These are phyloP conservation scores for Gossypium laxum DNA, from an alignment of 441 rosid species.

Conservation along the genomic window DNA sequence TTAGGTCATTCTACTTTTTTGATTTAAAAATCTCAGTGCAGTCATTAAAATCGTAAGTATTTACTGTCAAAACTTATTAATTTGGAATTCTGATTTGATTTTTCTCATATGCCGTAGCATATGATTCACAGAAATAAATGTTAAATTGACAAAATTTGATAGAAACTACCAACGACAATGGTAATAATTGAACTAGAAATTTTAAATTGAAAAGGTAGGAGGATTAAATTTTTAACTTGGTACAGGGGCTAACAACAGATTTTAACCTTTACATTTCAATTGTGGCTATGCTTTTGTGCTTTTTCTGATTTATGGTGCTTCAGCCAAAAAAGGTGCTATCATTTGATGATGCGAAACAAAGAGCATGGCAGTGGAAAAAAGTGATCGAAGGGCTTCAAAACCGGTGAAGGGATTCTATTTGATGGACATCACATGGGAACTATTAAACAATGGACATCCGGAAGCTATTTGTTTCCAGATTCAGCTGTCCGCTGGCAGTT, in stretches of 20 bases:
- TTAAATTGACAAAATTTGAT: not conserved
- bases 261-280: not conserved
- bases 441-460: not conserved
- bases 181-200: not conserved
- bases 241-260: not conserved
- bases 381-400: conserved; percentile 85
- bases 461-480: conserved; percentile 19
- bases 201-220: not conserved
- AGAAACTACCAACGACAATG: not conserved
- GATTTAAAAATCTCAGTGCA: not conserved
- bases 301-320: conserved; percentile 5
- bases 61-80: not conserved
- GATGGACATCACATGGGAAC: conserved; percentile 17
- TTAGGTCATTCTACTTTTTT: not conserved
- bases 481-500: conserved; percentile 15
- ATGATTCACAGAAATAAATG: not conserved
- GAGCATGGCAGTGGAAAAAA: conserved; percentile 95
- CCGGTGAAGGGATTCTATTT: conserved; percentile 28
- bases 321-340: conserved; percentile 91
- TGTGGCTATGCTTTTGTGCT: not conserved
- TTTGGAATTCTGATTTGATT: not conserved
- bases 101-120: not conserved
- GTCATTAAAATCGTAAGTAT: not conserved
- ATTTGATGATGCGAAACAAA: conserved; percentile 81
- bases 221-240: not conserved